These are phyloP conservation scores for Starmera pachycereana DNA, from an alignment of 805 yeast species.

Conservation along the genomic window DNA sequence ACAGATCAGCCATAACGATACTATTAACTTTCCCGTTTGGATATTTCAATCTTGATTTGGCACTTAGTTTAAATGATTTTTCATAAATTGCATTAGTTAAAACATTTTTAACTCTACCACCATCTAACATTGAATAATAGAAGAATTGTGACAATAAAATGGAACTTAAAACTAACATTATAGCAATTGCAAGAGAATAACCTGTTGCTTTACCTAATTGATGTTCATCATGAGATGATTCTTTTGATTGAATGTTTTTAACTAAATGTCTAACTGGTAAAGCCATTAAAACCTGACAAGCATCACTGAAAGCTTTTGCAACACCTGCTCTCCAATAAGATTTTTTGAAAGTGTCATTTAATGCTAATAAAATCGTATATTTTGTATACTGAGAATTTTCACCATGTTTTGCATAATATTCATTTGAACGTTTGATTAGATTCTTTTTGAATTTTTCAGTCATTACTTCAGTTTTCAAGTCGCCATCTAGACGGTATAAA, in stretches of 20 bases:
- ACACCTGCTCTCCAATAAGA: constrained; percentile 25
- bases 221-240: constrained; percentile 1
- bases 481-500: constrained; percentile 32
- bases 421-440: constrained; percentile 18
- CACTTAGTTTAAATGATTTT: constrained; percentile 55
- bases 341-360: constrained; percentile 24
- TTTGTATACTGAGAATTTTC: constrained; percentile 7
- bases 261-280: constrained; percentile 57
- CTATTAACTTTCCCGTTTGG: constrained; percentile 69
- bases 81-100: constrained; percentile 60
- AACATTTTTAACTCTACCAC: constrained; percentile 62
- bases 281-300: constrained; percentile 45
- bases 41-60: constrained; percentile 44
- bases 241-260: constrained; percentile 44
- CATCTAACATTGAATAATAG: constrained; percentile 49
- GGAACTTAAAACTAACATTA: constrained; percentile 41
- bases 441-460: constrained; percentile 23
- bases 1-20: constrained; percentile 69
- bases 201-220: constrained; percentile 20
- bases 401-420: constrained; percentile 15
- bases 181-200: constrained; percentile 58
- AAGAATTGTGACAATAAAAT: constrained; percentile 51
- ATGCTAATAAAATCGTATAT: constrained; percentile 20
- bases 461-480: constrained; percentile 24
- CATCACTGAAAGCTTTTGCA: constrained; percentile 21